Conservation (phyloP, 2,329 filamentous ascomycete species). For the Monilinia polystroma region DNA sequence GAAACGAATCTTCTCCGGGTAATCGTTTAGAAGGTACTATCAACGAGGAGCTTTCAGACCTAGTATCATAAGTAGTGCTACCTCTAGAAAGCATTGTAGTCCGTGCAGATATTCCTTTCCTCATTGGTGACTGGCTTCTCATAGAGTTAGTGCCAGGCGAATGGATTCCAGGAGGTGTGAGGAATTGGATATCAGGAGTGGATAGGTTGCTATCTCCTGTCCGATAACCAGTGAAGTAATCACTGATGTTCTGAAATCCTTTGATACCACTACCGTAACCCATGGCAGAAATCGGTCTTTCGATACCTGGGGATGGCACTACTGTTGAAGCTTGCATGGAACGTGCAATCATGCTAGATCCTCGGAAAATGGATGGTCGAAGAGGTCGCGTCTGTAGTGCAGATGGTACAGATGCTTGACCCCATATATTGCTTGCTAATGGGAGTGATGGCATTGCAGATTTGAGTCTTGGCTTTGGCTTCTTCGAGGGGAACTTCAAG, state of each 20-base stretch:
- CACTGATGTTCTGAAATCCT: not conserved
- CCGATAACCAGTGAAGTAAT: slow-evolving; percentile 18
- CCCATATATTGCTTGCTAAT: slow-evolving; percentile 23
- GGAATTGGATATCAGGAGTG: slow-evolving; percentile 20
- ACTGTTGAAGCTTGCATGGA: slow-evolving; percentile 19
- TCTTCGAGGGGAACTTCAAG: slow-evolving; percentile 1
- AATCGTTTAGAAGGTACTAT: slow-evolving; percentile 8
- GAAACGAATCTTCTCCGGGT: slow-evolving; percentile 17
- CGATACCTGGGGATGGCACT: slow-evolving; percentile 11
- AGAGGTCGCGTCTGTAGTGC: slow-evolving; percentile 14
- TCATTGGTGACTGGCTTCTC: slow-evolving; percentile 9
- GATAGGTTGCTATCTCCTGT: slow-evolving; percentile 14
- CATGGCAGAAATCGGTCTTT: not conserved
- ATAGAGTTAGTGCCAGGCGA: not conserved
- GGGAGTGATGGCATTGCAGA: slow-evolving; percentile 13
- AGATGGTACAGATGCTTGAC: slow-evolving; percentile 20
- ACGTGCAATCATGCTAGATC: slow-evolving; percentile 15
- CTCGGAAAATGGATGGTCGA: slow-evolving; percentile 16
- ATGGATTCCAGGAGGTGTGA: slow-evolving; percentile 15
- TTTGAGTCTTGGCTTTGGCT: not conserved
- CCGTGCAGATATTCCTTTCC: not conserved
- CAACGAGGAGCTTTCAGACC: slow-evolving; percentile 20
- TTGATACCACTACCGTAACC: slow-evolving; percentile 13
- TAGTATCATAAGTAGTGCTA: slow-evolving; percentile 16
- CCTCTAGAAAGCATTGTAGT: slow-evolving; percentile 12